Conservation (phyloP, 2,329 filamentous ascomycete species). For the Diaporthe sp. region DNA sequence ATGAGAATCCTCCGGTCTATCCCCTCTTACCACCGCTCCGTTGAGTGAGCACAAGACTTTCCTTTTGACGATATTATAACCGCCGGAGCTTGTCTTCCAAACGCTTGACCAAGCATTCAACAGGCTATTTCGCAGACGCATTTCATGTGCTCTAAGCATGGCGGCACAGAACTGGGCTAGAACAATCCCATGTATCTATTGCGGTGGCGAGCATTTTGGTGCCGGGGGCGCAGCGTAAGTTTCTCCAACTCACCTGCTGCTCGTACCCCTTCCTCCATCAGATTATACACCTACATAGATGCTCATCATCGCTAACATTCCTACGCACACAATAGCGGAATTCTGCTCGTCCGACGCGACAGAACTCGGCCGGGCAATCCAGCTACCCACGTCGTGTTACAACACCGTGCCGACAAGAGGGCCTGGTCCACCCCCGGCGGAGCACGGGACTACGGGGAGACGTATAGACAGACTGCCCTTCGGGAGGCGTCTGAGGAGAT, state of each 20-base stretch:
- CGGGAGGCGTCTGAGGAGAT: conserved; percentile 28
- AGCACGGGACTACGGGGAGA: background rate
- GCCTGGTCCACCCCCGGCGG: conserved; percentile 28
- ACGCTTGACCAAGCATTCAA: background rate
- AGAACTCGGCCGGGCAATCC: background rate
- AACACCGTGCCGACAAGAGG: background rate
- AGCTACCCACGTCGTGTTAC: conserved; percentile 8
- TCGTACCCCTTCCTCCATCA: background rate
- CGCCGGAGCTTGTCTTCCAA: background rate
- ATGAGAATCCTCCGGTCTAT: background rate
- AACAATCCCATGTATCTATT: background rate
- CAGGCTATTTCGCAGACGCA: background rate
- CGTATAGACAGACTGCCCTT: background rate
- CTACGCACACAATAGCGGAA: background rate
- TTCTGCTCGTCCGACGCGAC: conserved; percentile 13
- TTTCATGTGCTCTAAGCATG: background rate
- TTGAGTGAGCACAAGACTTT: background rate
- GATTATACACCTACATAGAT: no score
- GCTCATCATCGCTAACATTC: background rate
- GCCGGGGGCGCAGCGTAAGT: conserved; percentile 6
- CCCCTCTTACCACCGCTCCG: background rate
- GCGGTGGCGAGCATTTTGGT: background rate
- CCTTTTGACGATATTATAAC: background rate
- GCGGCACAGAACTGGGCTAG: background rate
- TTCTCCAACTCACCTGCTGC: background rate